Base-by-base conservation (phyloP, 2,329 filamentous ascomycete species). In the Xylaria sp. region DNA sequence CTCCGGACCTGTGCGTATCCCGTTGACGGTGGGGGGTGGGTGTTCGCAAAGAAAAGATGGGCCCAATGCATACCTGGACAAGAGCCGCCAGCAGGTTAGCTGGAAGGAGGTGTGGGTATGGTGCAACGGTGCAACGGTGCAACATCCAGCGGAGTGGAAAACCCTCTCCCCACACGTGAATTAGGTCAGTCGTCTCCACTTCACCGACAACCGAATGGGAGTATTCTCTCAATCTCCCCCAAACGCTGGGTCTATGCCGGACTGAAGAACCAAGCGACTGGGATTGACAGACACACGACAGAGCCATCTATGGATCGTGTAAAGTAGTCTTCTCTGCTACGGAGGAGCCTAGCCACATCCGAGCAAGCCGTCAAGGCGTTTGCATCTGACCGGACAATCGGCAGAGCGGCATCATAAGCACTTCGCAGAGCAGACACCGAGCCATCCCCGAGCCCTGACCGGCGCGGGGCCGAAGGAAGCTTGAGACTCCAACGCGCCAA, bases 161-260 rank as follows among this genome's bases (percentile, higher is more conserved):
- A 50, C 50, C 48, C n/a, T n/a, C n/a, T 63, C 63, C 48, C 68
- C 63, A 56, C 50, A 65, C 18, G 36, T 57, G 25, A 32, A 13
- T 12, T 41, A 53, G n/a, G 30, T n/a, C 34, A 52, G 46, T 23
- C 2, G 58, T 65, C 67, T 63, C 74, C 74, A 75, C 70, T 72
- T 75, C 70, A 72, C 74, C 74, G 73, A 75, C 68, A 66, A 62
- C 71, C 74, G 73, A 74, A 57, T 30, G 15, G 36, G 5, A 39
- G n/a, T 39, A 8, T 32, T 25, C 32, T n/a, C 41, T 34, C 23
- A 56, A 36, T 48, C 53, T 32, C 30, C 13, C 41, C 25, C 25
- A 18, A 41, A 45, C 60, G 13, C 12, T n/a, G 3, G 41, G 23
- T 36, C 13, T 23, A 34, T 43, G 25, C 57, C 41, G 36, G 34